These are phyloP conservation scores for Lactarius quietus DNA, from an alignment of 768 basidiomycete genomes.

Conservation along the genomic window DNA sequence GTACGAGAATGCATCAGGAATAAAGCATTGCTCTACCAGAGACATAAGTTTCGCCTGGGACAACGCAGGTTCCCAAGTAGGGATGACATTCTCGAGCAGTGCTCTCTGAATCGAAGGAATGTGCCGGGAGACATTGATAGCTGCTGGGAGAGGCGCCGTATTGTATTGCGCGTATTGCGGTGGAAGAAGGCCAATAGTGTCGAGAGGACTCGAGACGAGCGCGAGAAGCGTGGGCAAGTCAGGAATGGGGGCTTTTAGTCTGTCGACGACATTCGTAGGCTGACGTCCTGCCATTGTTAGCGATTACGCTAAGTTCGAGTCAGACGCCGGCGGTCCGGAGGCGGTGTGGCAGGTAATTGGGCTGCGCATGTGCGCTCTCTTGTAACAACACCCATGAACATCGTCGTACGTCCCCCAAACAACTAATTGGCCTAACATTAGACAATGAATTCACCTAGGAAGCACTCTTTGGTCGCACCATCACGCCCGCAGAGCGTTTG, in stretches of 20 bases:
- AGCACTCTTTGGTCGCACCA: slow-evolving; percentile 88
- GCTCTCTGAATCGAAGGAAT: slow-evolving; percentile 60
- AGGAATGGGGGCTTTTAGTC: slow-evolving; percentile 36
- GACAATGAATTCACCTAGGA: slow-evolving; percentile 70
- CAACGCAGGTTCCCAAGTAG: slow-evolving; percentile 62
- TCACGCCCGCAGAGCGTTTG: slow-evolving; percentile 94
- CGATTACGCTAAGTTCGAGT: too few relatives aligned
- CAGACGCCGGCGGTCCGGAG: too few relatives aligned
- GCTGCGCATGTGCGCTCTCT: background rate
- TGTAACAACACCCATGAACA: slow-evolving; percentile 57
- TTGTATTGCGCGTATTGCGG: slow-evolving; percentile 49
- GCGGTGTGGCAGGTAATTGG: too few relatives aligned
- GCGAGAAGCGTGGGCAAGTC: slow-evolving; percentile 50
- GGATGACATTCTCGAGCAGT: slow-evolving; percentile 60
- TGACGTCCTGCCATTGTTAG: too few relatives aligned
- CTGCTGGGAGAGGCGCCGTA: slow-evolving; percentile 35
- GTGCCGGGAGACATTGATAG: slow-evolving; percentile 35
- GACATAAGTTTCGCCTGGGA: slow-evolving; percentile 43
- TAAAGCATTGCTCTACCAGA: slow-evolving; percentile 68
- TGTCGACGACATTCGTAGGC: slow-evolving; percentile 27
- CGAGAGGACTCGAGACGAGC: slow-evolving; percentile 58
- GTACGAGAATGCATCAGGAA: slow-evolving; percentile 58
- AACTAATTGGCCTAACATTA: slow-evolving; percentile 15
- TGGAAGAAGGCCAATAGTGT: slow-evolving; percentile 54
- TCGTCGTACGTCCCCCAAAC: slow-evolving; percentile 54